A percentile compares a stretch with the other conserved stretches of the same genome.
phyloP scores from a whole-genome alignment of 140 eudicot species.

The Erigeron philadelphicus region DNA sequence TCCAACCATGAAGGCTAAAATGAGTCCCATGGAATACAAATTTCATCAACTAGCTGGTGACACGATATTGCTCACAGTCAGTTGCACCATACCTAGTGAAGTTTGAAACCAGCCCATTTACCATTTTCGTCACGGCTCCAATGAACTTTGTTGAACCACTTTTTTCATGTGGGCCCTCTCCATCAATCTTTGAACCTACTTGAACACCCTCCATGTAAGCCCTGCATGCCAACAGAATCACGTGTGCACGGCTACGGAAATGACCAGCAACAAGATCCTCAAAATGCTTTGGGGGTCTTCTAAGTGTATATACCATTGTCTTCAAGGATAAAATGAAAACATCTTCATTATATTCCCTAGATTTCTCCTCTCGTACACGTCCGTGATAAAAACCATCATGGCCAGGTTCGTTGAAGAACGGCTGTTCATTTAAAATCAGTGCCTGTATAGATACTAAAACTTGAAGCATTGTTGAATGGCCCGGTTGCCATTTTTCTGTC shows the following conservation, averaged over 20 bases:
- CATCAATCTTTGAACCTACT: conserved; percentile 38
- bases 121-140: conserved; percentile 33
- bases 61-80: conserved; percentile 43
- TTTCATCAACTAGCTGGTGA: too few relatives aligned
- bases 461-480: conserved; percentile 63
- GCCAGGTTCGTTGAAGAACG: conserved; percentile 75
- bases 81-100: conserved; percentile 41
- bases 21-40: too few relatives aligned
- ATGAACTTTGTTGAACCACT: conserved; percentile 27
- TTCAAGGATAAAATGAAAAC: conserved; percentile 48
- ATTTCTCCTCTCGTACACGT: conserved; percentile 35
- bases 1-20: too few relatives aligned
- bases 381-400: conserved; percentile 39
- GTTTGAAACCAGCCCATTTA: conserved; percentile 44
- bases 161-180: conserved; percentile 2
- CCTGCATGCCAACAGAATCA: conserved; percentile 51
- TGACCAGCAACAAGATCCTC: conserved; percentile 67
- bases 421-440: conserved; percentile 49
- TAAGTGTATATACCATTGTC: conserved; percentile 59
- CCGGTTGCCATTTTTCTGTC: conserved; percentile 60
- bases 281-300: conserved; percentile 66
- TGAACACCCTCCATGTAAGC: conserved; percentile 50
- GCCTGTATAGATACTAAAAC: conserved; percentile 72
- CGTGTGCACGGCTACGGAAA: conserved; percentile 45
- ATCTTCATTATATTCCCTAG: conserved; percentile 43